Percentiles rank a stretch among this genome's conserved stretches.
Evolutionary conservation across 306 rosid species (phyloP).

Genomic region (Pterocarpus macrocarpus): DNA sequence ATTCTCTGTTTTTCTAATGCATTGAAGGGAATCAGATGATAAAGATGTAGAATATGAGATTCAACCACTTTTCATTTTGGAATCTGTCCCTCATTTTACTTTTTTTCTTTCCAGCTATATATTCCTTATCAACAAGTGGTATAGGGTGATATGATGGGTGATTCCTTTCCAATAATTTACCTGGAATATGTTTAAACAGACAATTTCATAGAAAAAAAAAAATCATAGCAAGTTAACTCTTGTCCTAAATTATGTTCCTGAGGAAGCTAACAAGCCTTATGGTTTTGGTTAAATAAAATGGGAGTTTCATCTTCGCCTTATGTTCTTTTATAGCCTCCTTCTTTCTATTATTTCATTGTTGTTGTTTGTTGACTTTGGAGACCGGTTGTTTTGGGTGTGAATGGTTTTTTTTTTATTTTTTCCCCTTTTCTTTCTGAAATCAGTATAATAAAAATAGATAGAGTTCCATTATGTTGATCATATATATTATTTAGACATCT

Average conservation of each 20-base stretch:
- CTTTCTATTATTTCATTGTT: too few species aligned
- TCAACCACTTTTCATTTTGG: conserved; percentile 31
- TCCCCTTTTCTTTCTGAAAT: too few species aligned
- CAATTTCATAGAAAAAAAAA: not conserved
- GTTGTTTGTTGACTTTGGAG: too few species aligned
- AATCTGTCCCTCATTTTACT: conserved; percentile 12
- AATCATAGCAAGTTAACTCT: not conserved
- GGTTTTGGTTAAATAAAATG: not conserved
- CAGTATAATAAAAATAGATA: too few species aligned
- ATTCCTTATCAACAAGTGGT: conserved; percentile 37
- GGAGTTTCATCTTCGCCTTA: too few species aligned
- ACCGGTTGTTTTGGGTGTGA: too few species aligned
- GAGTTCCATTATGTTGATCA: too few species aligned
- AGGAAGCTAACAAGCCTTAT: not conserved
- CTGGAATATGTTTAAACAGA: not conserved
- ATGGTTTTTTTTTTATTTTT: too few species aligned
- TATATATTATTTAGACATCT: too few species aligned
- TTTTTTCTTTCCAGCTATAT: conserved; percentile 34
- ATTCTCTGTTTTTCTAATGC: conserved; percentile 14
- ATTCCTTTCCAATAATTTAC: conserved; percentile 31
- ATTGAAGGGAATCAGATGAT: conserved; percentile 2
- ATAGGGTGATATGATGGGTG: conserved; percentile 18
- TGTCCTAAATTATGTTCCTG: not conserved
- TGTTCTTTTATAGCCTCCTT: too few species aligned
- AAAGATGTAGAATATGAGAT: conserved; percentile 33